These are phyloP conservation scores for Allium cepa DNA, from an alignment of 106 monocot species.

Conservation along the genomic window DNA sequence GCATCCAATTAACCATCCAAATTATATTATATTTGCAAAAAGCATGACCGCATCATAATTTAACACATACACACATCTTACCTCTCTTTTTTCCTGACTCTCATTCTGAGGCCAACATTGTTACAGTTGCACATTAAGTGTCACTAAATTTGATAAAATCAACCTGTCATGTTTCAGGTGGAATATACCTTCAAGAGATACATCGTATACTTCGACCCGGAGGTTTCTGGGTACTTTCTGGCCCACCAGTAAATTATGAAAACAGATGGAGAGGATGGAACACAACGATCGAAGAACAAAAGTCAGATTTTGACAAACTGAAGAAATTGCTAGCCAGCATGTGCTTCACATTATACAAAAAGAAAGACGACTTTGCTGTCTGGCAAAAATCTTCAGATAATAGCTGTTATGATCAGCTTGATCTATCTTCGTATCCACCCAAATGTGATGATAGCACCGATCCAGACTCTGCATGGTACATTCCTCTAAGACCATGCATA, in stretches of 20 bases:
- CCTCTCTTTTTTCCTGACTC: background rate
- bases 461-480: constrained; percentile 72
- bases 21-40: no score
- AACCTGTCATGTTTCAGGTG: constrained; percentile 34
- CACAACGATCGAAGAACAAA: constrained; percentile 69
- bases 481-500: constrained; percentile 58
- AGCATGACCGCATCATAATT: no score
- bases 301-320: constrained; percentile 58
- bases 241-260: constrained; percentile 77
- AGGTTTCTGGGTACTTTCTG: constrained; percentile 87
- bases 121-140: background rate
- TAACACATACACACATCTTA: no score
- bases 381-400: constrained; percentile 68
- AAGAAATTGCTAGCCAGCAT: constrained; percentile 67
- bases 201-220: constrained; percentile 76
- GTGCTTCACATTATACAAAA: constrained; percentile 83
- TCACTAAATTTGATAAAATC: background rate
- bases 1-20: no score
- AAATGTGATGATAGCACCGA: constrained; percentile 81
- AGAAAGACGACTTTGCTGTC: constrained; percentile 74
- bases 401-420: constrained; percentile 51
- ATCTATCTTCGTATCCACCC: constrained; percentile 40
- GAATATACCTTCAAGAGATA: constrained; percentile 69
- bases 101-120: background rate
- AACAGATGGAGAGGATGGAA: constrained; percentile 87